A percentile compares a stretch with the other conserved stretches of the same genome.
Evolutionary conservation across 805 yeast genomes (phyloP).

Genomic region (Candida fluviatilis): DNA sequence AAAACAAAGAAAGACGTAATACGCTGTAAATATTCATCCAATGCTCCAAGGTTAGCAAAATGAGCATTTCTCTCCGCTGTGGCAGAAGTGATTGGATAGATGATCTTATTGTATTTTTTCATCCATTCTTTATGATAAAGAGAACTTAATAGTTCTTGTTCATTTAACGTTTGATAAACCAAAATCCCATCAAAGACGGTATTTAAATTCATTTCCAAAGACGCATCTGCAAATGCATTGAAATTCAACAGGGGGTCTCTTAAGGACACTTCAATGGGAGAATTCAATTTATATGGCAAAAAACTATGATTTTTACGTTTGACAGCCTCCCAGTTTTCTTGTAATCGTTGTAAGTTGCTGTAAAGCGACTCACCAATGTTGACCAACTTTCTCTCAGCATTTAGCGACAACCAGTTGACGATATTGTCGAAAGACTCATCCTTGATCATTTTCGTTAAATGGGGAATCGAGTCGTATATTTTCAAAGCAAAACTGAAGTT

Average conservation of each 20-base stretch:
- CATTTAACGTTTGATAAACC: constrained; percentile 73
- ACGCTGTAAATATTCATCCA: constrained; percentile 55
- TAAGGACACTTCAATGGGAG: constrained; percentile 78
- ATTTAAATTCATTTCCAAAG: constrained; percentile 48
- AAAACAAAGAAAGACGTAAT: constrained; percentile 73
- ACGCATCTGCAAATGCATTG: constrained; percentile 44
- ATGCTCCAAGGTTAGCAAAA: constrained; percentile 17
- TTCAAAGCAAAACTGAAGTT: constrained; percentile 71
- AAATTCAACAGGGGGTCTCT: constrained; percentile 52
- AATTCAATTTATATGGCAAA: constrained; percentile 64
- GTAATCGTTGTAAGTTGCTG: constrained; percentile 51
- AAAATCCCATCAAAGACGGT: constrained; percentile 79
- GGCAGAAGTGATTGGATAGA: constrained; percentile 58
- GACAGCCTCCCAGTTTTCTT: constrained; percentile 54
- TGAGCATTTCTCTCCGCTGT: constrained; percentile 12
- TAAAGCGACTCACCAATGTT: constrained; percentile 56
- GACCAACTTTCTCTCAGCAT: constrained; percentile 56
- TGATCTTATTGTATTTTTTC: constrained; percentile 63
- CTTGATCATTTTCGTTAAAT: constrained; percentile 64
- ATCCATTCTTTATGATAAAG: constrained; percentile 70
- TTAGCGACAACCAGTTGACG: constrained; percentile 58
- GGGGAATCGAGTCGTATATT: constrained; percentile 73
- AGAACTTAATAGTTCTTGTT: constrained; percentile 53
- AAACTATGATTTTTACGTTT: constrained; percentile 40
- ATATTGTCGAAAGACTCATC: constrained; percentile 68